These are phyloP conservation scores for Talaromyces rugulosus DNA, from an alignment of 2,329 filamentous ascomycete species.

Conservation along the genomic window DNA sequence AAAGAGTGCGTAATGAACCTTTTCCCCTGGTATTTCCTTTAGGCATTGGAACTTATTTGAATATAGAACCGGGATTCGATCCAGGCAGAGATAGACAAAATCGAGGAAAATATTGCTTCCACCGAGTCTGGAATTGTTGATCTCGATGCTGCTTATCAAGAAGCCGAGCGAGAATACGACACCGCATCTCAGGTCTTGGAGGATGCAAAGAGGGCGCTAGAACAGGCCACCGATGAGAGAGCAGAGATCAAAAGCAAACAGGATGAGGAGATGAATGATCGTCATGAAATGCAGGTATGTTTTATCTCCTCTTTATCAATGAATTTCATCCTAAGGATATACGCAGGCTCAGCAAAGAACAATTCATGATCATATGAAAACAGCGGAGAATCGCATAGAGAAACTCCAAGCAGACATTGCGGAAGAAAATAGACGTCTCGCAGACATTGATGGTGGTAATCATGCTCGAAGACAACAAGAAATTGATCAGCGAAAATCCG, in stretches of 20 bases:
- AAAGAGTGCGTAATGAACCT: constrained; percentile 44
- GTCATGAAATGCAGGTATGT: constrained; percentile 49
- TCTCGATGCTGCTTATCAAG: constrained; percentile 47
- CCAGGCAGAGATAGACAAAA: constrained; percentile 28
- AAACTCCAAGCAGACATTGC: constrained; percentile 44
- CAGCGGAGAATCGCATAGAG: constrained; percentile 42
- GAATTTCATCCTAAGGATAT: constrained; percentile 14
- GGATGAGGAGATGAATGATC: constrained; percentile 50
- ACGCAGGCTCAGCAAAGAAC: constrained; percentile 61
- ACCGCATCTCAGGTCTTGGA: constrained; percentile 40
- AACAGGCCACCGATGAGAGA: constrained; percentile 45
- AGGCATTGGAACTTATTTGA: background rate
- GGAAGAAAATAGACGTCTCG: constrained; percentile 54
- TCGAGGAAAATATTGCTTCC: constrained; percentile 47
- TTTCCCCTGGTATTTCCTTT: background rate
- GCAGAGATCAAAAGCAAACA: constrained; percentile 48
- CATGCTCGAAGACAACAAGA: constrained; percentile 59
- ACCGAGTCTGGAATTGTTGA: constrained; percentile 39
- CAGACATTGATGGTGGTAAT: constrained; percentile 65
- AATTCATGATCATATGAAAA: constrained; percentile 57
- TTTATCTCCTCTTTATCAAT: constrained; percentile 2
- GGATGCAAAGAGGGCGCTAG: constrained; percentile 40
- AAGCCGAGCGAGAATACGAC: constrained; percentile 33
- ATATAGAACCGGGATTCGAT: constrained; percentile 33
- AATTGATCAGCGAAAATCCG: constrained; percentile 55